A percentile compares a stretch with the other conserved stretches of the same genome.
Conservation (phyloP, 768 basidiomycete genomes). For the Agaricus blazei region DNA sequence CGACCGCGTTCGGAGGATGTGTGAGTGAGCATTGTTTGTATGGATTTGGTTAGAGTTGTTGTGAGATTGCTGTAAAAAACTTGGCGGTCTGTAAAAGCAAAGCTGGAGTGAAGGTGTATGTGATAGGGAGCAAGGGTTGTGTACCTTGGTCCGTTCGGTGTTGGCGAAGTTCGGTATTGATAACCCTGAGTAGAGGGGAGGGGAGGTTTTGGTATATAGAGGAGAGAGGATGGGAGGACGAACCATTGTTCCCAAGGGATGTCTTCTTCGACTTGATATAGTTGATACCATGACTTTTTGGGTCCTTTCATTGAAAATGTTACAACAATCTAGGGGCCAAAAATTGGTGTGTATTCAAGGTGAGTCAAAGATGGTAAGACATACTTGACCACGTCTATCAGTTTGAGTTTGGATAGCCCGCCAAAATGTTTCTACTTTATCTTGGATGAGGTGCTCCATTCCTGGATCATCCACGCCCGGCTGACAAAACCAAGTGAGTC, state of each 20-base stretch:
- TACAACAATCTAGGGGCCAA: conserved; percentile 69
- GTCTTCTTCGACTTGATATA: conserved; percentile 71
- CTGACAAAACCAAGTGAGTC: conserved; percentile 26
- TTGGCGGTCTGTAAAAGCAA: conserved; percentile 32
- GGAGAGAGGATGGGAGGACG: conserved; percentile 1
- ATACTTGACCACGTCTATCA: conserved; percentile 67
- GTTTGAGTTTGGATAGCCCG: conserved; percentile 61
- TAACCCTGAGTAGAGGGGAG: conserved; percentile 42
- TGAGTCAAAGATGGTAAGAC: too few relatives aligned
- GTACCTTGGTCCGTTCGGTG: conserved; percentile 60
- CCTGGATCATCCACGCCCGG: conserved; percentile 73
- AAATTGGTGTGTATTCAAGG: too few relatives aligned
- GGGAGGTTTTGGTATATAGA: not conserved
- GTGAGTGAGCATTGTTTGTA: conserved; percentile 68
- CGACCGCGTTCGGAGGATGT: conserved; percentile 78
- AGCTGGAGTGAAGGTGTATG: not conserved
- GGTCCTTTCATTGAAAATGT: conserved; percentile 75
- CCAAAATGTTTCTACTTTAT: conserved; percentile 79
- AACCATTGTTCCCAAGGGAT: conserved; percentile 88
- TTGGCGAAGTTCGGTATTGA: conserved; percentile 77
- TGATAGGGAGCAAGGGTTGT: not conserved
- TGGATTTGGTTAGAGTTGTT: conserved; percentile 55
- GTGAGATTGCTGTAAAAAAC: conserved; percentile 57
- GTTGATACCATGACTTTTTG: conserved; percentile 76
- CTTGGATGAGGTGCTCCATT: conserved; percentile 66